Base-by-base conservation (phyloP, 2,329 filamentous ascomycete genomes). In the Didymella arachidicola region DNA sequence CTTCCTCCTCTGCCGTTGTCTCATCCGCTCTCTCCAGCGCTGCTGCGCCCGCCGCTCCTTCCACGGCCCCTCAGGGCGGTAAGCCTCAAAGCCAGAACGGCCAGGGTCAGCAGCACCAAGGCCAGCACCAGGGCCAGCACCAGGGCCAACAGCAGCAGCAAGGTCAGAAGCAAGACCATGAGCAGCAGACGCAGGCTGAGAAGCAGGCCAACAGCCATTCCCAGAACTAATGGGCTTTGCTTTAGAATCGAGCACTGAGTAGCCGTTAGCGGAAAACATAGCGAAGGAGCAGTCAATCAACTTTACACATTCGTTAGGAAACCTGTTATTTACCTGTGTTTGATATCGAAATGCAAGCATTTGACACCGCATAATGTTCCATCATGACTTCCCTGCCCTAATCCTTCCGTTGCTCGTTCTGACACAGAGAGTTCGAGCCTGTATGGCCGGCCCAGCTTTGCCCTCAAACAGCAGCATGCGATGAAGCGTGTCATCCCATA, bases 281-380 rank as follows among this genome's bases (percentile, higher is more conserved):
- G 53, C 53, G 55, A 34, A 32, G 51, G 27, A 41, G 45, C 42
- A n/a, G n/a, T 49, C 30, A 11, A 41, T 53, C 45, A 63, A 65
- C 59, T 64, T 54, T 54, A 62, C 44, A 64, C 60, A 62, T 54
- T 66, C 64, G 49, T 65, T 63, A 52, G 42, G 46, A n/a, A 61
- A 39, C 42, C 22, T 51, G 42, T 30, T 49, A n/a, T 57, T 64
- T 62, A 63, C 62, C 63, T 67, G 57, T 62, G 62, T 22, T 61
- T 54, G 47, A 59, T 29, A 51, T n/a, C 25, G 42, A 27, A 54
- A 50, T 50, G 34, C 50, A 46, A 59, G 50, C 45, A 50, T 54
- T 53, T 51, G 50, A 22, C n/a, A 53, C 39, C 10, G 1, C 12
- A 32, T 16, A 16, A 7, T 16, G 19, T 22, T 19, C 38, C 19